Evolutionary conservation across 1,284 basidiomycete species (phyloP), one percentile per base, ranked within the genome.

Genomic region (Fomes fomentarius): DNA sequence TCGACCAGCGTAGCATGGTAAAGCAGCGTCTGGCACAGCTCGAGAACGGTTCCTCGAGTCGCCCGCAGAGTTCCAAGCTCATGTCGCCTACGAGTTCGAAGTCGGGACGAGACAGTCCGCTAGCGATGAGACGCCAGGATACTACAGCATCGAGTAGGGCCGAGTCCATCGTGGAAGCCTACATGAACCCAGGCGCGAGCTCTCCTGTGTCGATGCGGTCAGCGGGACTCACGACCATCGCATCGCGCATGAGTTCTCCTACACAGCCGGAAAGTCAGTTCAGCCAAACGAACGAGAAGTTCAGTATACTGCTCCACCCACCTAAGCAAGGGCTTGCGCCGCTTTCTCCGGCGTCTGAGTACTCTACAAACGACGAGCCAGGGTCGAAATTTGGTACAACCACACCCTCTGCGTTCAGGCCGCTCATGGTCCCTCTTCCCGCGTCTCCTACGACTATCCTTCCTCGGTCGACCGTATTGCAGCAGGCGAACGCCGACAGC

Each of bases 1-100:
- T 83, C n/a, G 76, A 74, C 47, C 71, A 73, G 48, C 63, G 73
- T 39, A 83, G 81, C 10, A 71, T 83, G 38, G 81, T 83, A 43
- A 80, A 72, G 54, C 74, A 79, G 56, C 78, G 80, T 33, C 74
- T 82, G 21, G 78, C 80, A 7, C 72, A 80, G 56, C 74, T 83
- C 15, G 74, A 67, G 47, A 67, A 60, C 10, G 61, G 59, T 39
- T 52, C 63, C 30, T 11, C 53, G 8, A 31, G 43, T 11, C 60
- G 54, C 40, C 62, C 64, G 4, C 22, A 30, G 21, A 58, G 50
- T 17, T 56, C 22, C 24, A 17, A 58, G 50, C 17, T 56, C 56
- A 14, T 25, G 19, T 54, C 56, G 15, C 54, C 59, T 19, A 49
- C 48, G 33, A 39, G 40, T 19, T 42, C 43, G 14, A 50, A 49